A percentile compares a stretch with the other conserved stretches of the same genome.
phyloP scores from a whole-genome alignment of 2,329 filamentous ascomycete species.

The Lecanicillium sp. region DNA sequence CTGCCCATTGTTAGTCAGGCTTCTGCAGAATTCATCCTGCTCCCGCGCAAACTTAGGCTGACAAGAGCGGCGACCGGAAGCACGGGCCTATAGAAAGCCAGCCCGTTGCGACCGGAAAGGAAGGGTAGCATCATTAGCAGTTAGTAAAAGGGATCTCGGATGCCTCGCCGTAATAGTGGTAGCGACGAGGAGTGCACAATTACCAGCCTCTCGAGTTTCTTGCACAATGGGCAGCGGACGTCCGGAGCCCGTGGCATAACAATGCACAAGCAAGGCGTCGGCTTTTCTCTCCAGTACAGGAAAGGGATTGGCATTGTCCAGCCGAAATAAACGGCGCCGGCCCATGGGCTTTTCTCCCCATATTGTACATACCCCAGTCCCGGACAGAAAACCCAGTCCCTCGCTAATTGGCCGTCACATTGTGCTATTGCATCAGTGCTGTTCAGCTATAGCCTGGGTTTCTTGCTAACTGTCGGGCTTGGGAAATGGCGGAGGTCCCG shows the following conservation, averaged over 20 bases:
- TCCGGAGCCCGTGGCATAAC: too few species aligned
- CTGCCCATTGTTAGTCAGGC: not conserved
- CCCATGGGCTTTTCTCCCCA: not conserved
- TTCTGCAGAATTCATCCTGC: not conserved
- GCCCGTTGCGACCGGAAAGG: not conserved
- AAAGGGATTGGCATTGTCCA: not conserved
- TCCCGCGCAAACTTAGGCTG: slow-evolving; percentile 5
- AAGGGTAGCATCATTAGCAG: not conserved
- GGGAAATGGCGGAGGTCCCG: not conserved
- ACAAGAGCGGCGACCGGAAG: not conserved
- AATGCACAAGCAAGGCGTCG: too few species aligned
- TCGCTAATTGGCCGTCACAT: not conserved
- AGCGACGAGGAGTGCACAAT: too few species aligned
- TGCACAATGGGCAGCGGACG: too few species aligned
- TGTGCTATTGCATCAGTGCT: slow-evolving; percentile 1
- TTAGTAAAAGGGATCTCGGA: not conserved
- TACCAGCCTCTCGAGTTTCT: too few species aligned
- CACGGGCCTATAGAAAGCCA: not conserved
- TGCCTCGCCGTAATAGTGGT: not conserved
- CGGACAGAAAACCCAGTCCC: not conserved
- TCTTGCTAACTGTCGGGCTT: not conserved
- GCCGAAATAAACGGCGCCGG: not conserved
- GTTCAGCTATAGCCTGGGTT: slow-evolving; percentile 1
- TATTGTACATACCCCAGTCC: not conserved
- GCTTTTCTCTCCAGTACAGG: too few species aligned